Conservation (phyloP, 108 stramenopile species). For the Skeletonema tropicum region DNA sequence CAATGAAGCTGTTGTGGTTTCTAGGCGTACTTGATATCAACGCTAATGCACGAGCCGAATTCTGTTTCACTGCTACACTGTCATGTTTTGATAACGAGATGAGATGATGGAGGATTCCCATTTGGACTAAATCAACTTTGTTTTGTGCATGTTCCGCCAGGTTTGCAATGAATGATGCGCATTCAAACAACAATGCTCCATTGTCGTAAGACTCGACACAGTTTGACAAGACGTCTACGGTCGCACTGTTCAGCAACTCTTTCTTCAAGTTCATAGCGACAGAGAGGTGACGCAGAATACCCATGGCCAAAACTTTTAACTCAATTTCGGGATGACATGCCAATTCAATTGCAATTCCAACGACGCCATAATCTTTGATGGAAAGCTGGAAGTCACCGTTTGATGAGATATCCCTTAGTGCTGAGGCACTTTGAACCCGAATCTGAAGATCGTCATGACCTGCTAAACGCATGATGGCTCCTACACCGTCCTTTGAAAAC, state of each 20-base stretch:
- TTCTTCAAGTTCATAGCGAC: slow-evolving; percentile 65
- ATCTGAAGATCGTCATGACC: slow-evolving; percentile 39
- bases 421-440: slow-evolving; percentile 70
- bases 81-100: slow-evolving; percentile 26
- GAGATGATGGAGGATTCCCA: slow-evolving; percentile 34
- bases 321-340: slow-evolving; percentile 51
- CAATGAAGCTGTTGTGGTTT: slow-evolving; percentile 23
- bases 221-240: slow-evolving; percentile 54
- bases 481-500: slow-evolving; percentile 61
- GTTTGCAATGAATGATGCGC: slow-evolving; percentile 52
- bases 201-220: slow-evolving; percentile 35
- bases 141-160: slow-evolving; percentile 55
- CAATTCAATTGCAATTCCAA: slow-evolving; percentile 55
- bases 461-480: slow-evolving; percentile 55
- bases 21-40: slow-evolving; percentile 34
- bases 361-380: slow-evolving; percentile 66
- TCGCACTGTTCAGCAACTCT: slow-evolving; percentile 62
- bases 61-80: slow-evolving; percentile 17
- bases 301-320: slow-evolving; percentile 62
- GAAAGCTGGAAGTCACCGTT: slow-evolving; percentile 71
- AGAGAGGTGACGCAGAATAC: slow-evolving; percentile 66
- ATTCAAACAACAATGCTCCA: slow-evolving; percentile 47
- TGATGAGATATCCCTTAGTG: slow-evolving; percentile 74
- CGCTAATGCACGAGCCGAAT: slow-evolving; percentile 39
- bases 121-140: slow-evolving; percentile 37